Percentiles rank a stretch among this genome's conserved stretches.
Evolutionary conservation across 2,329 filamentous ascomycete genomes (phyloP).

Genomic region (Leptodontidium sp.): DNA sequence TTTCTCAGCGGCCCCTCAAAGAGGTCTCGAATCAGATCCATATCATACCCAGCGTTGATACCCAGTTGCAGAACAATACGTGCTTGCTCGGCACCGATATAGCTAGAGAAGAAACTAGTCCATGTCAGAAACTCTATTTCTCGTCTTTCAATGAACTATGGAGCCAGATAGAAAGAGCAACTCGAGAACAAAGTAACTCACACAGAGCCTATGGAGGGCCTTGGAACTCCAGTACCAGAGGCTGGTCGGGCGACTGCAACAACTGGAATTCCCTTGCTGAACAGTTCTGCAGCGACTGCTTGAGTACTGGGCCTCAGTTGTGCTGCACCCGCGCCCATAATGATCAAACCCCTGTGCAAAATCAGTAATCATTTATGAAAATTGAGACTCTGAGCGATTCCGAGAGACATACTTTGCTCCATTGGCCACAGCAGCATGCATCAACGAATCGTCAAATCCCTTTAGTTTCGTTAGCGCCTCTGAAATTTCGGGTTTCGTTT

Average conservation of each 20-base stretch:
- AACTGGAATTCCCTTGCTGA: neutral
- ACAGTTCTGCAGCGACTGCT: neutral
- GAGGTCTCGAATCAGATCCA: neutral
- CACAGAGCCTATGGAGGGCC: neutral
- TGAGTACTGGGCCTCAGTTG: too few relatives aligned
- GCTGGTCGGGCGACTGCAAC: slow-evolving; percentile 4
- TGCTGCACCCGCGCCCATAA: too few relatives aligned
- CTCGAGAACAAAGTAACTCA: neutral
- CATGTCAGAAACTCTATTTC: neutral
- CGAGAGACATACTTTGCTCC: too few relatives aligned
- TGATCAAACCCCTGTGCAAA: too few relatives aligned
- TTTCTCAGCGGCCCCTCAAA: neutral
- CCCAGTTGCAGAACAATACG: neutral
- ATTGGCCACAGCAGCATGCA: too few relatives aligned
- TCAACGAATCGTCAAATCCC: too few relatives aligned
- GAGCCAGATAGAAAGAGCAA: neutral
- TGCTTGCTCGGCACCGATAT: neutral
- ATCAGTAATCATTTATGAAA: too few relatives aligned
- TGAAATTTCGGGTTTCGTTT: too few relatives aligned
- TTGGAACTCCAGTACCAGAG: neutral
- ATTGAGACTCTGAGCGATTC: too few relatives aligned
- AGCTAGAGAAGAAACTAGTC: neutral
- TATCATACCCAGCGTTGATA: neutral
- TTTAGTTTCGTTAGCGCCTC: too few relatives aligned
- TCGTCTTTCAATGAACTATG: too few relatives aligned